Conservation (phyloP, 257 asterid species). For the Solanum corneliomulleri region DNA sequence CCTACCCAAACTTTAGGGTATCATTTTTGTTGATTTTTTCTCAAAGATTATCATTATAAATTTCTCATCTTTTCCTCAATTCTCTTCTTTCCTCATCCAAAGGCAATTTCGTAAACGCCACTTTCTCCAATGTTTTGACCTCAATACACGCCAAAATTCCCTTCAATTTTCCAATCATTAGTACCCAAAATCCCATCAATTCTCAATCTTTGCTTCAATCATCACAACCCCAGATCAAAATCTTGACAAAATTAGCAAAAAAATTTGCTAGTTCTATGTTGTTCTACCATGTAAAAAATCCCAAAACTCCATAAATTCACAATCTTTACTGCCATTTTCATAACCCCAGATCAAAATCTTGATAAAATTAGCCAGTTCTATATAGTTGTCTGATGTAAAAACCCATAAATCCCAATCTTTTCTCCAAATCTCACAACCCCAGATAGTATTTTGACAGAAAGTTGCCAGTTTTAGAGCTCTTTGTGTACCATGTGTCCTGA, state of each 20-base stretch:
- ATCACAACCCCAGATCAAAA: background rate
- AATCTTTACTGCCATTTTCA: background rate
- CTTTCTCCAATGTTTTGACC: background rate
- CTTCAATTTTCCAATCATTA: background rate
- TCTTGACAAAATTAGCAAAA: background rate
- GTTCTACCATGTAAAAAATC: background rate
- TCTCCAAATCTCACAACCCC: background rate
- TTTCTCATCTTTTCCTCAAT: background rate
- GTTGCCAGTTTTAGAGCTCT: background rate
- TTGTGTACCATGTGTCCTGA: background rate
- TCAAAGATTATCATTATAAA: background rate
- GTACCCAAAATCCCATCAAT: background rate
- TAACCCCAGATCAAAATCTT: background rate
- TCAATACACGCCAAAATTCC: background rate
- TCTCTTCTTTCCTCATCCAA: background rate
- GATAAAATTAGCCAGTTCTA: background rate
- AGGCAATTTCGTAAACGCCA: background rate
- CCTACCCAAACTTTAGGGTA: background rate
- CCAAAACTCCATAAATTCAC: background rate
- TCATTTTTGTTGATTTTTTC: background rate
- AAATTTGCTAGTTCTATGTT: background rate
- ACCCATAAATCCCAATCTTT: background rate
- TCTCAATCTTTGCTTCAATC: background rate
- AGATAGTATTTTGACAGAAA: background rate
- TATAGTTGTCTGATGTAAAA: background rate